phyloP scores from a whole-genome alignment of 2,329 filamentous ascomycete genomes.

The Penicillium sp. region DNA sequence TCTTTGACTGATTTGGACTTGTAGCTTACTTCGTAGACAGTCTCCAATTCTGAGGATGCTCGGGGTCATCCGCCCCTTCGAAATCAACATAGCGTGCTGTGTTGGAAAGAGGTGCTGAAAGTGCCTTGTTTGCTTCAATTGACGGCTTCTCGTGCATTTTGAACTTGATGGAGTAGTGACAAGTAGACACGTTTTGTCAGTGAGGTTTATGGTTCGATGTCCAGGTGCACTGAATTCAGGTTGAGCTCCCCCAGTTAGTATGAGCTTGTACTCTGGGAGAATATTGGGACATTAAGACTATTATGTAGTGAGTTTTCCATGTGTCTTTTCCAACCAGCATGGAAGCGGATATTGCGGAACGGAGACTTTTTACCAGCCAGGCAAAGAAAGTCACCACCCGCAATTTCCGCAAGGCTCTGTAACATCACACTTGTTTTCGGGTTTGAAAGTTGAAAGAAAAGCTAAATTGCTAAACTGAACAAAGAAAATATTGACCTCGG shows the following conservation, averaged over 20 bases:
- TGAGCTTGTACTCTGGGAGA: not conserved
- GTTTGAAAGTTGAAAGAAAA: not conserved
- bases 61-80: slow-evolving; percentile 51
- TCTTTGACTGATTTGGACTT: not conserved
- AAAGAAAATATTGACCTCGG: not conserved
- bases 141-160: slow-evolving; percentile 14
- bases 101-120: slow-evolving; percentile 50
- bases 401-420: not conserved
- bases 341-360: slow-evolving; percentile 8
- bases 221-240: not conserved
- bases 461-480: not conserved
- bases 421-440: not conserved
- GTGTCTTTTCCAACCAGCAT: not conserved
- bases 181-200: not conserved
- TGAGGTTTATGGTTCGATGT: not conserved
- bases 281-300: not conserved
- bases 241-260: not conserved
- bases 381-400: not conserved
- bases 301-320: not conserved
- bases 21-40: slow-evolving; percentile 45
- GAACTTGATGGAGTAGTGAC: not conserved
- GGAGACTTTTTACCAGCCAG: not conserved
- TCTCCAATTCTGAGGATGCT: slow-evolving; percentile 55
- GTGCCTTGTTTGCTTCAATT: slow-evolving; percentile 44
- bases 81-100: slow-evolving; percentile 57